Evolutionary conservation across 495 filamentous ascomycete genomes (phyloP).

Genomic region (Hypoxylon subgilvum): DNA sequence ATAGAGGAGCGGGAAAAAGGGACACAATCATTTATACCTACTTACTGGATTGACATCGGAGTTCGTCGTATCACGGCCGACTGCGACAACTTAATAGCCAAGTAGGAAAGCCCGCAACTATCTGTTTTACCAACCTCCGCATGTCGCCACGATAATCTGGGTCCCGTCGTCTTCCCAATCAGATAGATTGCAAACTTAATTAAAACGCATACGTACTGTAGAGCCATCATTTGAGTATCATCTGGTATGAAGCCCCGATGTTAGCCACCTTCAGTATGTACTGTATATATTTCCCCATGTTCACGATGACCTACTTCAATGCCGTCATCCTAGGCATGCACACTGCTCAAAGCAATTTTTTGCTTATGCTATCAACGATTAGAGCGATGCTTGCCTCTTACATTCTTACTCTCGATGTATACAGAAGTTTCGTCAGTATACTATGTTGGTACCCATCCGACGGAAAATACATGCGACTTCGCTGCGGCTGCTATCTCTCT

Average conservation of each 20-base stretch:
- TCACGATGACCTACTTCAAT: background rate
- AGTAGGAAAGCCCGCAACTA: constrained; percentile 30
- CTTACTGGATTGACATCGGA: constrained; percentile 35
- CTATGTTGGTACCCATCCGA: constrained; percentile 22
- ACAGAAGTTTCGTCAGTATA: too few species aligned
- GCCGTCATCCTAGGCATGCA: background rate
- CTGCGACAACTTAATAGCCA: constrained; percentile 36
- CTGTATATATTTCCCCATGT: too few species aligned
- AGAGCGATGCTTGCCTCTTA: constrained; percentile 13
- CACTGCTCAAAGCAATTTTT: too few species aligned
- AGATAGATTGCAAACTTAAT: constrained; percentile 28
- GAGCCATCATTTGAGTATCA: constrained; percentile 14
- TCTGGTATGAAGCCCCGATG: constrained; percentile 9
- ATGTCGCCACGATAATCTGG: constrained; percentile 36
- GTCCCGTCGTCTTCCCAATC: constrained; percentile 14
- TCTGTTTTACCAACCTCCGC: constrained; percentile 34
- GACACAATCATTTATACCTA: constrained; percentile 9
- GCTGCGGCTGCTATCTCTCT: constrained; percentile 33
- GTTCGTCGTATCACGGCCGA: constrained; percentile 35
- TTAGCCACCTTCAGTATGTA: background rate
- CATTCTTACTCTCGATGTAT: too few species aligned
- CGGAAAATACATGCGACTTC: constrained; percentile 27
- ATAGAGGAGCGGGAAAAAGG: background rate
- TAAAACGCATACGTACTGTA: constrained; percentile 7
- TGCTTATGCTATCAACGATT: too few species aligned